phyloP scores from a whole-genome alignment of 768 basidiomycete genomes.

The Lentinula edodes region DNA sequence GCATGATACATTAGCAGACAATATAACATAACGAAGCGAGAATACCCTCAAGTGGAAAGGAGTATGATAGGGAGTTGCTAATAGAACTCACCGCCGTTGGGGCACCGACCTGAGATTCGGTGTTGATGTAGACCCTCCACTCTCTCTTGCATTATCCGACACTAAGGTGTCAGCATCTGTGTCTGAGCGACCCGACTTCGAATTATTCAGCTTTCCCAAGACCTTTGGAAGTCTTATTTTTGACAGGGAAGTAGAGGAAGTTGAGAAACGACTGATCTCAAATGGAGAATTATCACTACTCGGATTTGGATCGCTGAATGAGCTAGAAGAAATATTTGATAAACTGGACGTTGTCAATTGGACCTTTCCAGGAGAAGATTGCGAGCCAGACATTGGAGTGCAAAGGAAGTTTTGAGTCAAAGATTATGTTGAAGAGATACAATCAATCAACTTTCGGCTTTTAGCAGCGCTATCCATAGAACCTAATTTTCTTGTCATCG shows the following conservation, averaged over 20 bases:
- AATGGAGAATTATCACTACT: neutral
- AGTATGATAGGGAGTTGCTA: neutral
- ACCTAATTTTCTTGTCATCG: too few species aligned
- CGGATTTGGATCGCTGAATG: constrained; percentile 9
- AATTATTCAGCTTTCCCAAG: constrained; percentile 44
- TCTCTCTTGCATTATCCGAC: neutral
- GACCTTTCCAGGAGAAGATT: constrained; percentile 41
- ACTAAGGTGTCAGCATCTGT: constrained; percentile 26
- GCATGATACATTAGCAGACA: neutral
- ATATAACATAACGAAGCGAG: neutral
- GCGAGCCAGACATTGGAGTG: constrained; percentile 37
- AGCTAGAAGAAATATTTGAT: constrained; percentile 54
- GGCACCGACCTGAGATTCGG: neutral
- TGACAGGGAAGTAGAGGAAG: constrained; percentile 6
- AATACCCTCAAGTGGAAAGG: too few species aligned
- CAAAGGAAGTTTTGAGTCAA: too few species aligned
- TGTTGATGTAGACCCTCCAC: neutral
- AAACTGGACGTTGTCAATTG: constrained; percentile 57
- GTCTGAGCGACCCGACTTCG: constrained; percentile 36
- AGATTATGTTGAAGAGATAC: too few species aligned
- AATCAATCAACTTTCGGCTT: too few species aligned
- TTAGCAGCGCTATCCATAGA: too few species aligned
- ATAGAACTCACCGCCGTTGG: neutral
- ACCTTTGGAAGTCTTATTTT: constrained; percentile 48
- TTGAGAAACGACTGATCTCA: neutral